Conservation (phyloP, 148 eudicot genomes). For the Camellia granthamiana region DNA sequence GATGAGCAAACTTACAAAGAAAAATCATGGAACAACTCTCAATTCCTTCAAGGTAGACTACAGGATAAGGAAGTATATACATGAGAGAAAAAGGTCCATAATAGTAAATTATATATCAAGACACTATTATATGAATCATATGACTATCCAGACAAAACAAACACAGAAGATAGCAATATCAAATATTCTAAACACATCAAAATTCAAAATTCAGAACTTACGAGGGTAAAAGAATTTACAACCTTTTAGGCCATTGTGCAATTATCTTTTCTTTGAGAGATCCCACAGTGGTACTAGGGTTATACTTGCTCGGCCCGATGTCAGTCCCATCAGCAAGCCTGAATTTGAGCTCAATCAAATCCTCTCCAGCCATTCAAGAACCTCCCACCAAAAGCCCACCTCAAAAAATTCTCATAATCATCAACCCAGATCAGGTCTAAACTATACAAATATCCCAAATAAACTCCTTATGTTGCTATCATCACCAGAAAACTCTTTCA, state of each 20-base stretch:
- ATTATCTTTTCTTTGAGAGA: conserved; percentile 72
- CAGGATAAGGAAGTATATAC: background rate
- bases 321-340: conserved; percentile 85
- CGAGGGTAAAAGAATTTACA: background rate
- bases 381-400: conserved; percentile 19
- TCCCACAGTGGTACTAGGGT: conserved; percentile 58
- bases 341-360: conserved; percentile 71
- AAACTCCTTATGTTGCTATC: background rate
- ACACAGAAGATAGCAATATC: background rate
- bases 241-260: conserved; percentile 90
- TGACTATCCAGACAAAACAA: background rate
- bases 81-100: background rate
- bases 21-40: background rate
- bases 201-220: background rate
- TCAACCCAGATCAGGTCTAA: conserved; percentile 15
- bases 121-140: background rate
- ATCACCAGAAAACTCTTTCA: background rate
- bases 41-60: background rate
- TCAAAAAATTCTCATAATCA: conserved; percentile 26
- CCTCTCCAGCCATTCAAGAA: conserved; percentile 64
- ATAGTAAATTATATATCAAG: background rate
- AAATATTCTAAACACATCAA: background rate
- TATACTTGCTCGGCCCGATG: conserved; percentile 70
- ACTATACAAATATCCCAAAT: background rate
- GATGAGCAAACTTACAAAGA: background rate